Evolutionary conservation across 179 eudicot genomes (phyloP).

Genomic region (Patellifolia procumbens): DNA sequence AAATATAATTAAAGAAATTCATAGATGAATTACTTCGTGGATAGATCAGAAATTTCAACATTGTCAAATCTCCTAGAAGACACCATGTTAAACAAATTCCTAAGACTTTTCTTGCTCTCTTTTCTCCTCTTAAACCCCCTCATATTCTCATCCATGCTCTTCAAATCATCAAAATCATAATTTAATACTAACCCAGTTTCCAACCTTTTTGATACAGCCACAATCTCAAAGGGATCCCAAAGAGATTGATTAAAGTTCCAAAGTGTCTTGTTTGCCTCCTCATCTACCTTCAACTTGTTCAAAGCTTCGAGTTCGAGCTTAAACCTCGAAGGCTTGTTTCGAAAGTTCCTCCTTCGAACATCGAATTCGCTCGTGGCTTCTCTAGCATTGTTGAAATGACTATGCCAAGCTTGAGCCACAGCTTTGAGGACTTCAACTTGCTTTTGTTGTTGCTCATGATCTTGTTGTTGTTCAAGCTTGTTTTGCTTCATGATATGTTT

Average conservation of each 20-base stretch:
- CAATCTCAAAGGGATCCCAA: slow-evolving; percentile 81
- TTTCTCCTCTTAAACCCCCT: slow-evolving; percentile 27
- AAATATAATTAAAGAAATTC: not conserved
- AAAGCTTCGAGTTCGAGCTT: slow-evolving; percentile 52
- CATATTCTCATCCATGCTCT: slow-evolving; percentile 24
- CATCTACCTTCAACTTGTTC: slow-evolving; percentile 11
- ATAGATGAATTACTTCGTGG: not conserved
- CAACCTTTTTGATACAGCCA: slow-evolving; percentile 58
- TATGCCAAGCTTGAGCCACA: slow-evolving; percentile 87
- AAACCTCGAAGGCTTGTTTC: slow-evolving; percentile 59
- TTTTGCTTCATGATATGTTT: slow-evolving; percentile 29
- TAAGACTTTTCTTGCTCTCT: slow-evolving; percentile 68
- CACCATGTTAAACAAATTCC: slow-evolving; percentile 50
- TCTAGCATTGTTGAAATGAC: slow-evolving; percentile 44
- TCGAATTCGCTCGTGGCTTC: slow-evolving; percentile 51
- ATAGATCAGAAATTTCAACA: slow-evolving; percentile 8
- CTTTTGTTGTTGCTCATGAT: slow-evolving; percentile 16
- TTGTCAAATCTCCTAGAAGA: slow-evolving; percentile 63
- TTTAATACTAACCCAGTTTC: slow-evolving; percentile 56
- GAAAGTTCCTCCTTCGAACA: slow-evolving; percentile 48
- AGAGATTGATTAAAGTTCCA: slow-evolving; percentile 76
- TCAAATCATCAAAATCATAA: slow-evolving; percentile 31
- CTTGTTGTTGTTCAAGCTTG: slow-evolving; percentile 7
- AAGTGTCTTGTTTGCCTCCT: not conserved
- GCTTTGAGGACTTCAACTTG: slow-evolving; percentile 72